Conservation (phyloP, 768 basidiomycete species). For the Lactifluus subvellereus region DNA sequence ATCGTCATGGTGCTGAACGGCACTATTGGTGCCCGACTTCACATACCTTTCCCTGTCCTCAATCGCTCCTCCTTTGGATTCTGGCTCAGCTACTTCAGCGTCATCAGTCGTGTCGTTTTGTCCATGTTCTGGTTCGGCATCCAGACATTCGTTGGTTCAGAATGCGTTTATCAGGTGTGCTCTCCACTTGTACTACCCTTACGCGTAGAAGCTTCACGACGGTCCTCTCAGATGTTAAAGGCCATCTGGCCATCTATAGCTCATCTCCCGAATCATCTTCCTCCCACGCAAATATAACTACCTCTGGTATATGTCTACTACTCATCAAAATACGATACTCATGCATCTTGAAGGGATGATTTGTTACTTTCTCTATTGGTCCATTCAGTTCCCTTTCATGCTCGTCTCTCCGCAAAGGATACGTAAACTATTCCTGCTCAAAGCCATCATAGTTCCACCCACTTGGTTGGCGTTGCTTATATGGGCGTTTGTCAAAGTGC, state of each 20-base stretch:
- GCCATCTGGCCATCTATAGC: conserved; percentile 76
- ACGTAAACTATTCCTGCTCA: conserved; percentile 67
- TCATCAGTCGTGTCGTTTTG: conserved; percentile 68
- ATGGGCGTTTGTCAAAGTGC: conserved; percentile 55
- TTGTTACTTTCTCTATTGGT: conserved; percentile 74
- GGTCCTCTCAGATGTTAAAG: conserved; percentile 51
- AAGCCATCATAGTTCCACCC: conserved; percentile 43
- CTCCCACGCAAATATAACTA: conserved; percentile 57
- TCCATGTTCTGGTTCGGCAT: conserved; percentile 81
- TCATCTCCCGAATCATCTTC: conserved; percentile 57
- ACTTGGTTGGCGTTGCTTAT: conserved; percentile 33
- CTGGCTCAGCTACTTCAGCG: conserved; percentile 84
- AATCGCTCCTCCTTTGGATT: conserved; percentile 85
- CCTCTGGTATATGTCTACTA: conserved; percentile 39
- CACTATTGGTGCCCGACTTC: conserved; percentile 68
- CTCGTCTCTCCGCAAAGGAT: conserved; percentile 73
- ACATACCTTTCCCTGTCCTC: conserved; percentile 71
- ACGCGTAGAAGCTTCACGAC: background rate
- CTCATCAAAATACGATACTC: background rate
- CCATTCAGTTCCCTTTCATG: conserved; percentile 71
- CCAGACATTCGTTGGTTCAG: conserved; percentile 55
- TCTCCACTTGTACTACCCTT: background rate
- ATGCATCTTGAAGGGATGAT: conserved; percentile 45
- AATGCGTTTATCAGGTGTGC: conserved; percentile 59
- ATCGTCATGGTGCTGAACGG: conserved; percentile 74